Base-by-base conservation (phyloP, 495 filamentous ascomycete species). In the Penicillium tannophilum region DNA sequence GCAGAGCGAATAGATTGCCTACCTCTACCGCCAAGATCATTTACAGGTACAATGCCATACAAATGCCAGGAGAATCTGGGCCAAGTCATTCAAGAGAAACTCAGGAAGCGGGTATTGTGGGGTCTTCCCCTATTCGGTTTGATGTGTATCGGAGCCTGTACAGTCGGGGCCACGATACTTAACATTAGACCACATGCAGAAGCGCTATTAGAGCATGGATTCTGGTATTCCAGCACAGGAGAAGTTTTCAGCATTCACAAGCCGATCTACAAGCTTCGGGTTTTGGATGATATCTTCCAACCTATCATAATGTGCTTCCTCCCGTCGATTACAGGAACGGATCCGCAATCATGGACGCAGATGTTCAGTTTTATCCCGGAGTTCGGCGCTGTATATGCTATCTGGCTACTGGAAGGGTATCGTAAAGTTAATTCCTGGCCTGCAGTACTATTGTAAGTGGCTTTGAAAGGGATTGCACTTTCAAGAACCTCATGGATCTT, bases 391-490 rank as follows among this genome's bases (percentile, higher is more conserved):
- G 6, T 69, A 0, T 65, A 62, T 30, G 60, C 31, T 4, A 62
- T 64, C 45, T 65, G 66, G 61, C 28, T 65, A 23, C 46, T 69
- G 19, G 66, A 65, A n/a, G 63, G 63, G 24, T 65, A 55, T 26
- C 63, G 66, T 4, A 46, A 56, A 6, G 31, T n/a, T 0, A 43
- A 62, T 23, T 39, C 54, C 4, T 47, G 52, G 39, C 2, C 16
- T 16, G 54, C 46, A 17, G 23, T 39, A 26, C 5, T 41, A 23
- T 31, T 52, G 50, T 52, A 52, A 52, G 50, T 23, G 28, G 4
- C 0, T 3, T 28, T 4, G 28, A 4, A 28, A 28, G 28, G 28
- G 4, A 4, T 2, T 3, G 0, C 1, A 28, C 6, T 7, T 5
- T 4, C 28, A 28, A 28, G 28, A 7, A 28, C 6, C 6, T 28